These are phyloP conservation scores for Penicillium canescens DNA, from an alignment of 495 filamentous ascomycete genomes.

Conservation along the genomic window DNA sequence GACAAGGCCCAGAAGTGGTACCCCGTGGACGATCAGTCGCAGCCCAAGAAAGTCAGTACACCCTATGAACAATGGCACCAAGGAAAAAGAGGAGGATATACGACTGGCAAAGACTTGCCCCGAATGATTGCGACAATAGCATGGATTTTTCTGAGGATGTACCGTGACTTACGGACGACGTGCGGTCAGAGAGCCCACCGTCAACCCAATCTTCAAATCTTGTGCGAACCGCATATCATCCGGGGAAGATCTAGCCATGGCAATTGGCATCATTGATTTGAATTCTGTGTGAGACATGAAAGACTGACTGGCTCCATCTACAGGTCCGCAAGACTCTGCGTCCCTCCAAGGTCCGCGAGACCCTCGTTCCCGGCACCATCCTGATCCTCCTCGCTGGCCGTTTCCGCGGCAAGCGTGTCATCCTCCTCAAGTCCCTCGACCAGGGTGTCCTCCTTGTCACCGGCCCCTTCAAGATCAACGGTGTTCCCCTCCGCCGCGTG, in stretches of 20 bases:
- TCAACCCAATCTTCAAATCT: constrained; percentile 3
- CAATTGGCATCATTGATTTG: neutral
- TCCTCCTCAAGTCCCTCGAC: constrained; percentile 94
- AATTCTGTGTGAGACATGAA: constrained; percentile 10
- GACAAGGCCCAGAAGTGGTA: constrained; percentile 99
- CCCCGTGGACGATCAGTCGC: constrained; percentile 88
- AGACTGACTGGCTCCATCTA: constrained; percentile 36
- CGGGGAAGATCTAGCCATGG: constrained; percentile 6
- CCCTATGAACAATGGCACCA: constrained; percentile 22
- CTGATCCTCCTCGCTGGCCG: constrained; percentile 98
- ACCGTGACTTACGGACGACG: constrained; percentile 4
- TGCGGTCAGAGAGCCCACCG: constrained; percentile 3
- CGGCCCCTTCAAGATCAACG: constrained; percentile 99
- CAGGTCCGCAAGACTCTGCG: constrained; percentile 95
- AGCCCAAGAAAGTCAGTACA: constrained; percentile 85
- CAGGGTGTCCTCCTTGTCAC: constrained; percentile 98
- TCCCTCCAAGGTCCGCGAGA: constrained; percentile 76
- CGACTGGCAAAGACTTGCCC: constrained; percentile 18
- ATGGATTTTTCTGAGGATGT: constrained; percentile 22
- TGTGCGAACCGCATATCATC: constrained; percentile 11
- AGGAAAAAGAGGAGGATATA: constrained; percentile 17
- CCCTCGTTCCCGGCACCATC: constrained; percentile 88
- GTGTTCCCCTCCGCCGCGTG: constrained; percentile 95
- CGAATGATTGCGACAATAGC: constrained; percentile 37
- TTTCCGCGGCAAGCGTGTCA: constrained; percentile 99